Conservation (phyloP, 192 early-diverging fungal species). For the Helicostylum pulchrum region DNA sequence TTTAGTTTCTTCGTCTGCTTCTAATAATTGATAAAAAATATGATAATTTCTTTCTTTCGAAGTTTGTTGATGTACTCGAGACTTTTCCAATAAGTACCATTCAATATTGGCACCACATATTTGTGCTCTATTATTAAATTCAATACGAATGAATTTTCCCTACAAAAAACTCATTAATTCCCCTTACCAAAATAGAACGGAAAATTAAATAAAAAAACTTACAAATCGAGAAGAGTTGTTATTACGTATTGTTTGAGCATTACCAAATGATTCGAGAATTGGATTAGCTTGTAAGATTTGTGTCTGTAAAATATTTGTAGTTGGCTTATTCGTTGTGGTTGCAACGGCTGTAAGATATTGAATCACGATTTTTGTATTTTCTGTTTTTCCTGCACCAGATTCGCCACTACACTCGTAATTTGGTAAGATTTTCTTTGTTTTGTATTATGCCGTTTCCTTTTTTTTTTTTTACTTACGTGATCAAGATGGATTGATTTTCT, state of each 20-base stretch:
- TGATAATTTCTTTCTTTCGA: conserved; percentile 94
- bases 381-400: conserved; percentile 98
- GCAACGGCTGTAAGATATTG: conserved; percentile 95
- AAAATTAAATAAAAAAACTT: conserved; percentile 27
- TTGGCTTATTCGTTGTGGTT: conserved; percentile 46
- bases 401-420: conserved; percentile 68
- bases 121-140: conserved; percentile 81
- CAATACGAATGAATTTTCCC: conserved; percentile 99
- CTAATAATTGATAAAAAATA: conserved; percentile 97
- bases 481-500: conserved; percentile 96
- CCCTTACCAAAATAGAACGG: neutral
- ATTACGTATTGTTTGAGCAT: conserved; percentile 97
- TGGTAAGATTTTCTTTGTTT: neutral
- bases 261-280: conserved; percentile 96
- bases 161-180: neutral
- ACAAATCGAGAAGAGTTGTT: conserved; percentile 98
- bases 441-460: neutral
- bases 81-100: conserved; percentile 96
- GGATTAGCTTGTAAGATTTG: conserved; percentile 93
- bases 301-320: conserved; percentile 65
- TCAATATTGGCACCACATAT: conserved; percentile 97
- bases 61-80: conserved; percentile 91
- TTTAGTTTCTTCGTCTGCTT: conserved; percentile 72
- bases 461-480: conserved; percentile 64
- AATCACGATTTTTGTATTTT: conserved; percentile 99